A percentile compares a stretch with the other conserved stretches of the same genome.
These are phyloP conservation scores for Aspergillus carlsbadensis DNA, from an alignment of 495 filamentous ascomycete genomes.

Conservation along the genomic window DNA sequence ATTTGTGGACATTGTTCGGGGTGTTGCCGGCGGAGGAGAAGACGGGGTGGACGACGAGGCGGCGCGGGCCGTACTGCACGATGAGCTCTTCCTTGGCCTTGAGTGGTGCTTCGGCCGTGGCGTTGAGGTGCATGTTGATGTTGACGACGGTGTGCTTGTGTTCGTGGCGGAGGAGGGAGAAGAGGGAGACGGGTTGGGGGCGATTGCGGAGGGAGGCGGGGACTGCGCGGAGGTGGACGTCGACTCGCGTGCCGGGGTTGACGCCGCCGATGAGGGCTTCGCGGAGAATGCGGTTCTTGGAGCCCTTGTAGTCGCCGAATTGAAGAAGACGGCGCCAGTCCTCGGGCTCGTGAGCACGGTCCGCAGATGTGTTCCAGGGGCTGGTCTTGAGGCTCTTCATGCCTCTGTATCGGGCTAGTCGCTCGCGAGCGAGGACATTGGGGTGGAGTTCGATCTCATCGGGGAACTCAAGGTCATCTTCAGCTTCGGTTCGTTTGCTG, in stretches of 20 bases:
- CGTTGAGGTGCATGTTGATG: constrained; percentile 77
- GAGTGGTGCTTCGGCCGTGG: constrained; percentile 67
- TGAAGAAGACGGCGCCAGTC: constrained; percentile 85
- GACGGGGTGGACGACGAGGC: constrained; percentile 83
- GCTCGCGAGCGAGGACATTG: constrained; percentile 79
- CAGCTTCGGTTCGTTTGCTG: constrained; percentile 70
- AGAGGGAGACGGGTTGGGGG: constrained; percentile 63
- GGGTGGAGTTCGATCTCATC: constrained; percentile 96
- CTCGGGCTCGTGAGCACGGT: constrained; percentile 78
- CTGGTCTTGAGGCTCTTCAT: constrained; percentile 86
- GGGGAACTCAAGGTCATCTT: constrained; percentile 92
- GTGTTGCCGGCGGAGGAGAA: constrained; percentile 83
- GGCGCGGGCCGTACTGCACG: constrained; percentile 81
- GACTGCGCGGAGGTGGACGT: constrained; percentile 74
- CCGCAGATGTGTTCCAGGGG: constrained; percentile 84
- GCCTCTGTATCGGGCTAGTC: constrained; percentile 81
- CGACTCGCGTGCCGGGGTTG: constrained; percentile 74
- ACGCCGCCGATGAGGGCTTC: constrained; percentile 88
- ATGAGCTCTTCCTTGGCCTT: constrained; percentile 89
- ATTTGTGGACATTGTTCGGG: constrained; percentile 95
- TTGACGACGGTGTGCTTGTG: constrained; percentile 89
- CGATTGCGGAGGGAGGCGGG: constrained; percentile 58
- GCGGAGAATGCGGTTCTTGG: constrained; percentile 68
- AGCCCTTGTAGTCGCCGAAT: constrained; percentile 77
- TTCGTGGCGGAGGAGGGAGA: constrained; percentile 88